A percentile compares a stretch with the other conserved stretches of the same genome.
phyloP scores from a whole-genome alignment of 331 rosid species.

The Arachis monticola region DNA sequence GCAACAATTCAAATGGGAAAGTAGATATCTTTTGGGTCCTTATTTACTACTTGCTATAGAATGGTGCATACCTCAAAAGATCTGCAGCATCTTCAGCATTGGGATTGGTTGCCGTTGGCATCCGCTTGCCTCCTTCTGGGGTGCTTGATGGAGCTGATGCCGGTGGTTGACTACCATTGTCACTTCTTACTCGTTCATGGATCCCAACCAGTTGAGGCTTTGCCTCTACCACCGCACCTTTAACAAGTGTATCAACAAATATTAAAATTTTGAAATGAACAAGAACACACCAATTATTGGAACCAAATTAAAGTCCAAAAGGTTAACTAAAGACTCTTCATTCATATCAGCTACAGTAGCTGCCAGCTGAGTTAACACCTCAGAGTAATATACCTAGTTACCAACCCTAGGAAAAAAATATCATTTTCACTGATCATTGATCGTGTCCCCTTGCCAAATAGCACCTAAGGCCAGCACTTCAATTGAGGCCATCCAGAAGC shows the following conservation, averaged over 20 bases:
- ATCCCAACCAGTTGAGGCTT: conserved; percentile 93
- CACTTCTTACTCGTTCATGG: conserved; percentile 97
- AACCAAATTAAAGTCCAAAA: neutral
- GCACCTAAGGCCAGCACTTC: conserved; percentile 6
- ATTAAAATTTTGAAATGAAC: conserved; percentile 15
- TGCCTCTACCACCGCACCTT: conserved; percentile 84
- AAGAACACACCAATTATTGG: neutral
- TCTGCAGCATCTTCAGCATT: conserved; percentile 96
- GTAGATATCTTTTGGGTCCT: neutral
- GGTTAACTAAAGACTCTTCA: conserved; percentile 1
- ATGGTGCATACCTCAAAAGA: conserved; percentile 66
- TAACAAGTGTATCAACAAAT: neutral
- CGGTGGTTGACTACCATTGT: conserved; percentile 67
- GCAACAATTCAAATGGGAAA: neutral
- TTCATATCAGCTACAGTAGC: neutral
- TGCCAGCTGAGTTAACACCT: neutral
- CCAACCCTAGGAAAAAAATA: neutral
- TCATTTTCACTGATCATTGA: neutral
- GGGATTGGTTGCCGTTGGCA: conserved; percentile 84
- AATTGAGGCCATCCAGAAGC: conserved; percentile 13
- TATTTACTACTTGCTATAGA: conserved; percentile 20
- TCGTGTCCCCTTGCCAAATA: conserved; percentile 13
- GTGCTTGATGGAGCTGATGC: conserved; percentile 47
- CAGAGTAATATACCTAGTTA: neutral
- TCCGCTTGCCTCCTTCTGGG: conserved; percentile 61